phyloP scores from a whole-genome alignment of 345 rosid genomes.

The Geranium rotundifolium region DNA sequence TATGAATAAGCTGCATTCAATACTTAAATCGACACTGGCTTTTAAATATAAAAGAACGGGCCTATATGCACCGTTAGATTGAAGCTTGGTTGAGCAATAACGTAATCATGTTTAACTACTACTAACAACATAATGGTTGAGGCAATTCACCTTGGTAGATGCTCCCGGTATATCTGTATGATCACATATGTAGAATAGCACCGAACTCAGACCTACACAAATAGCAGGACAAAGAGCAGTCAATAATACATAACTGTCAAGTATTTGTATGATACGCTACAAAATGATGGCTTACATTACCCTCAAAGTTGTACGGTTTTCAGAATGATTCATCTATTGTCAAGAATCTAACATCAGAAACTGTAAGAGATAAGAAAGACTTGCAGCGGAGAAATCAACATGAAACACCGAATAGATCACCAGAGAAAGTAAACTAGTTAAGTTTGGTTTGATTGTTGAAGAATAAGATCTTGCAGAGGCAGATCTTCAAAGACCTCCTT shows the following conservation, averaged over 20 bases:
- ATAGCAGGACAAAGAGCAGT: background rate
- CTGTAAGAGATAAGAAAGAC: slow-evolving; percentile 11
- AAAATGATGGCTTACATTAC: slow-evolving; percentile 52
- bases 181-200: slow-evolving; percentile 57
- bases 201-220: slow-evolving; percentile 80
- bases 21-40: too few relatives aligned
- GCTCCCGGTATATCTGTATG: slow-evolving; percentile 63
- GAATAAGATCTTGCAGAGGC: slow-evolving; percentile 58
- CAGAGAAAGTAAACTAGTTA: slow-evolving; percentile 44
- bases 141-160: slow-evolving; percentile 55
- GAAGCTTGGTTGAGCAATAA: too few relatives aligned
- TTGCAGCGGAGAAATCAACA: slow-evolving; percentile 4
- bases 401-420: slow-evolving; percentile 4
- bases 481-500: slow-evolving; percentile 77
- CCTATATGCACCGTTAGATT: too few relatives aligned
- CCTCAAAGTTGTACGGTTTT: slow-evolving; percentile 70
- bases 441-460: slow-evolving; percentile 53
- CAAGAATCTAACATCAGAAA: slow-evolving; percentile 49
- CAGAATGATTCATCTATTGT: slow-evolving; percentile 87
- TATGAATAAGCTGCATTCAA: too few relatives aligned
- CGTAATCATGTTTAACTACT: too few relatives aligned
- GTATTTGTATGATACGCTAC: slow-evolving; percentile 1
- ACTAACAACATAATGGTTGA: too few relatives aligned
- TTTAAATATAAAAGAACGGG: too few relatives aligned
- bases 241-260: background rate